Evolutionary conservation across 179 eudicot genomes (phyloP), one percentile per base, ranked within the genome.

Genomic region (Carnegiea gigantea): DNA sequence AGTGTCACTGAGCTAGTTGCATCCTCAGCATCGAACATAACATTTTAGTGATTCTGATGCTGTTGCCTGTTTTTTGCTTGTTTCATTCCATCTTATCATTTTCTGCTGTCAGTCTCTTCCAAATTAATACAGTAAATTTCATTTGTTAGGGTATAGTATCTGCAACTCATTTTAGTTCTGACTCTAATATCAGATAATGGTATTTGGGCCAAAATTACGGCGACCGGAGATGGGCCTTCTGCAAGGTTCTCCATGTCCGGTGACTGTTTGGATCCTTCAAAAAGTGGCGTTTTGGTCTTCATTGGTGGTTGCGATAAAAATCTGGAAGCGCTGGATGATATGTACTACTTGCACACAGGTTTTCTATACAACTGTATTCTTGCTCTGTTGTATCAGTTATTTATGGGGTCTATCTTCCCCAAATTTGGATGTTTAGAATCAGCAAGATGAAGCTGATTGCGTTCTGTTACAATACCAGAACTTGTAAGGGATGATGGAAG

Each of bases 231-330:
- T 75, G 91, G 97, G n/a, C 99, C 98, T 76, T 96, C 97, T 83
- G 92, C 97, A 64, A 88, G 99, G 89, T 96, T 94, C 86, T 93
- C 98, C 59, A 89, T 94, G 96, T 90, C 97, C 73, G 99, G 93
- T 38, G 97, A 95, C 81, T 85, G 92, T 88, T 87, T 96, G 86
- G 92, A 94, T 88, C 99, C 98, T 51, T 87, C 89, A 44, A 86
- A 89, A 82, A 80, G 80, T 0, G 97, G 99, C 23, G 85, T 89
- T 81, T 88, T 96, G 88, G 89, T 88, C 49, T 93, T 92, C 86
- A 82, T 93, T 28, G 98, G 98, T 82, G 99, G 99, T 68, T 96
- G 99, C 88, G 90, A 91, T 84, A 93, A 88, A 84, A 88, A 83
- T 84, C 91, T 96, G 21, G 97, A 94, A 80, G 97, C 99, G 76